Conservation (phyloP, 805 yeast genomes). For the Saturnispora hagleri region DNA sequence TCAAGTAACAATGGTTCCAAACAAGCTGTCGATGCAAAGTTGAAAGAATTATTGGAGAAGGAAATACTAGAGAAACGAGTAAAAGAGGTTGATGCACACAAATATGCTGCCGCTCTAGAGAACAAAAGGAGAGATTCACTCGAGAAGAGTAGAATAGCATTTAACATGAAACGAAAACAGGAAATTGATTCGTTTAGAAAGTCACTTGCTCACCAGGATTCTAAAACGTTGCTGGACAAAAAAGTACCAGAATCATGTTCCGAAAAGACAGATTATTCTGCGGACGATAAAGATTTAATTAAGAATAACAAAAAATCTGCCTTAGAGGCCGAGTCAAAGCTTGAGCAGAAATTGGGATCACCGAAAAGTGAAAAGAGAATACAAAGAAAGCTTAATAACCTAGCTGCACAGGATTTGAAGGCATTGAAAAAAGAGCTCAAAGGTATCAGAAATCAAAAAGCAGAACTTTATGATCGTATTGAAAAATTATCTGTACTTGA, state of each 20-base stretch:
- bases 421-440: neutral
- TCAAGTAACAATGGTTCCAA: neutral
- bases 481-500: neutral
- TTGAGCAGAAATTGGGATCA: neutral
- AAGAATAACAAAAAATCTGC: neutral
- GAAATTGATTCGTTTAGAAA: neutral
- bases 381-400: neutral
- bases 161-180: neutral
- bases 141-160: neutral
- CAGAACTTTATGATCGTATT: neutral
- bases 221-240: neutral
- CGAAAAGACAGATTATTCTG: neutral
- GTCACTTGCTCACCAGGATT: neutral
- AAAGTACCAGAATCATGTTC: neutral
- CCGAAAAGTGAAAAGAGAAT: neutral
- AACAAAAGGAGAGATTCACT: neutral
- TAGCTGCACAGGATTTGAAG: neutral
- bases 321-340: neutral
- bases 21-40: neutral
- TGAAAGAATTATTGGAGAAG: neutral
- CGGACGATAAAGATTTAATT: neutral
- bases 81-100: neutral
- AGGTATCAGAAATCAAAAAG: neutral
- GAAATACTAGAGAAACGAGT: neutral
- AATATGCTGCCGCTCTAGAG: neutral